Percentiles rank a stretch among this genome's conserved stretches.
These are phyloP conservation scores for Daldinia eschscholtzii DNA, from an alignment of 2,329 filamentous ascomycete species.

Conservation along the genomic window DNA sequence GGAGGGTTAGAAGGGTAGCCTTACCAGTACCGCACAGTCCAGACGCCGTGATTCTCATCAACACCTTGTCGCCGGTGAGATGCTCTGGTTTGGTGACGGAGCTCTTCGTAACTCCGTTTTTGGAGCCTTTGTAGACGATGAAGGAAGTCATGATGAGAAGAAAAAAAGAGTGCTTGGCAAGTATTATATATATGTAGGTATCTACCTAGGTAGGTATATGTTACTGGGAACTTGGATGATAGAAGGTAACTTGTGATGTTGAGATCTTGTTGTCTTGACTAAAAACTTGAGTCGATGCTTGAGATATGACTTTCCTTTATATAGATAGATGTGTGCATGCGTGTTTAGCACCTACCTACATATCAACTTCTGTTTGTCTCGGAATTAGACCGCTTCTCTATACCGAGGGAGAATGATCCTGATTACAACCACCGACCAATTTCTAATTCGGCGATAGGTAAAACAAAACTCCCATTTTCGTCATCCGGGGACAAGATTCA, in stretches of 20 bases:
- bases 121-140: slow-evolving; percentile 74
- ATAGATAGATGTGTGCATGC: not conserved
- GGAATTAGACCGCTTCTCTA: not conserved
- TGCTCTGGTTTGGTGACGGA: slow-evolving; percentile 60
- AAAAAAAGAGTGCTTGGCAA: not conserved
- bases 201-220: too few relatives aligned
- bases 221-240: not conserved
- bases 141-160: slow-evolving; percentile 55
- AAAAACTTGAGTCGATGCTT: not conserved
- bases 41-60: slow-evolving; percentile 73
- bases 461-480: not conserved
- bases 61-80: slow-evolving; percentile 67
- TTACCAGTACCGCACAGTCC: slow-evolving; percentile 73
- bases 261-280: not conserved
- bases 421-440: not conserved
- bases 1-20: not conserved
- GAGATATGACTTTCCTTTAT: not conserved
- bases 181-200: not conserved
- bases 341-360: too few relatives aligned
- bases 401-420: not conserved
- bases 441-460: slow-evolving; percentile 13
- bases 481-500: not conserved
- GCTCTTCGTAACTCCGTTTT: slow-evolving; percentile 67
- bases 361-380: not conserved
- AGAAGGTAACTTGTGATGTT: not conserved